These are phyloP conservation scores for Terfezia boudieri DNA, from an alignment of 495 filamentous ascomycete species.

Conservation along the genomic window DNA sequence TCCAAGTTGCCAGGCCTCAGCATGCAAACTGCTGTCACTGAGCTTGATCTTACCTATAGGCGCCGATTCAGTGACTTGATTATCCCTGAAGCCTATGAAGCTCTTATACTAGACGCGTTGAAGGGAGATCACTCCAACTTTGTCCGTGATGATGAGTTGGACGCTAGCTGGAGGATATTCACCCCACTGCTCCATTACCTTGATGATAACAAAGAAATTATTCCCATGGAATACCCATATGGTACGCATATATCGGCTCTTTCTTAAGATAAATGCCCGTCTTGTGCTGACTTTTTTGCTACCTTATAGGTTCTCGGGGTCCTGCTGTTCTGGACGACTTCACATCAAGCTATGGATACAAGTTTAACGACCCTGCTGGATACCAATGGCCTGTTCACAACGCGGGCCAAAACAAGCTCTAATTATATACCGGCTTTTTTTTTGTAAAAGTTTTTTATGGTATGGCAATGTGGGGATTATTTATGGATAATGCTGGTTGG, in stretches of 20 bases:
- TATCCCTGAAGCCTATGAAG: conserved; percentile 98
- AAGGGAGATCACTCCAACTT: conserved; percentile 99
- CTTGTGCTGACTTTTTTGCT: background rate
- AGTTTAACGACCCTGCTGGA: conserved; percentile 90
- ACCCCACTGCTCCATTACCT: conserved; percentile 92
- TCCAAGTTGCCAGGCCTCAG: conserved; percentile 93
- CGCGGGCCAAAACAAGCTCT: conserved; percentile 47
- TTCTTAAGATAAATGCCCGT: conserved; percentile 14
- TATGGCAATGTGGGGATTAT: background rate
- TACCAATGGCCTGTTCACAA: conserved; percentile 77
- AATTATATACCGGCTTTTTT: conserved; percentile 14
- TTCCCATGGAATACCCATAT: conserved; percentile 99
- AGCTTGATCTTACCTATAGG: conserved; percentile 95
- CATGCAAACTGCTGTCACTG: conserved; percentile 99
- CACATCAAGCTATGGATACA: conserved; percentile 92
- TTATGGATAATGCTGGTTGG: conserved; percentile 1
- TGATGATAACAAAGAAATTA: conserved; percentile 96
- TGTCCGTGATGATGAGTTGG: conserved; percentile 94
- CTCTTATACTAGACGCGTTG: conserved; percentile 84
- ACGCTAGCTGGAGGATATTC: conserved; percentile 98
- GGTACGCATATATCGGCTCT: conserved; percentile 29
- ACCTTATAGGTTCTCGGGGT: conserved; percentile 62
- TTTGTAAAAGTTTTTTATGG: background rate
- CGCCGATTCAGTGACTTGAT: conserved; percentile 97
- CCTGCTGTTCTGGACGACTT: conserved; percentile 96